Evolutionary conservation across 2,329 filamentous ascomycete genomes (phyloP), one percentile per base, ranked within the genome.

Genomic region (Celoporthe dispersa): DNA sequence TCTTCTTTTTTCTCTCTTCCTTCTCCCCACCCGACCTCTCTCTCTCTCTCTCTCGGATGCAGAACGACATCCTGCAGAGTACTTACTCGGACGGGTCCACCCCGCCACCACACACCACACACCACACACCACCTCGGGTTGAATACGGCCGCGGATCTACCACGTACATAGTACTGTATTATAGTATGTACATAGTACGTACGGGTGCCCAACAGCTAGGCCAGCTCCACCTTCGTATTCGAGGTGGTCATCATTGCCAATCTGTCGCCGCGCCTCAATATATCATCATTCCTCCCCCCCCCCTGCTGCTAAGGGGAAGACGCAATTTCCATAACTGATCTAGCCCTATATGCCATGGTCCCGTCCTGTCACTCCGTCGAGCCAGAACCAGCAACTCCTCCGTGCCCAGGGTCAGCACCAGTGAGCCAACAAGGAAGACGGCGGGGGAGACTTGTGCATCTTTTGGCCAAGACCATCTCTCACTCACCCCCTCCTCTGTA

Each of bases 211-310:
- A 22, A 44, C 41, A 41, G 16, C 12, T 7, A 44, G 22, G 41
- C 16, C 22, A 3, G 51, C 3, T 31, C 53, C 53, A 57, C 53
- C 8, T 57, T 57, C 53, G 53, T 57, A 57, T 57, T 57, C 22
- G 53, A 31, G 53, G 28, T 57, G 53, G 53, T 57, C 53, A 57
- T 57, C 53, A 57, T 57, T 31, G 44, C 28, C 53, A 57, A 57
- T 33, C 28, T 31, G 16, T 57, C 25, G 53, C 28, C 12, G 53
- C 12, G 53, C 28, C 19, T 33, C 28, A 31, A 48, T n/a, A n/a
- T n/a, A n/a, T n/a, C 39, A 41, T 14, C 48, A 28, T 53, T 53
- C n/a, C 48, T n/a, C n/a, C n/a, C n/a, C n/a, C n/a, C n/a, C n/a
- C n/a, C n/a, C n/a, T n/a, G n/a, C n/a, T n/a, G n/a, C n/a, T n/a